Conservation (phyloP, 139 green algal genomes). For the Chlorella ohadii region DNA sequence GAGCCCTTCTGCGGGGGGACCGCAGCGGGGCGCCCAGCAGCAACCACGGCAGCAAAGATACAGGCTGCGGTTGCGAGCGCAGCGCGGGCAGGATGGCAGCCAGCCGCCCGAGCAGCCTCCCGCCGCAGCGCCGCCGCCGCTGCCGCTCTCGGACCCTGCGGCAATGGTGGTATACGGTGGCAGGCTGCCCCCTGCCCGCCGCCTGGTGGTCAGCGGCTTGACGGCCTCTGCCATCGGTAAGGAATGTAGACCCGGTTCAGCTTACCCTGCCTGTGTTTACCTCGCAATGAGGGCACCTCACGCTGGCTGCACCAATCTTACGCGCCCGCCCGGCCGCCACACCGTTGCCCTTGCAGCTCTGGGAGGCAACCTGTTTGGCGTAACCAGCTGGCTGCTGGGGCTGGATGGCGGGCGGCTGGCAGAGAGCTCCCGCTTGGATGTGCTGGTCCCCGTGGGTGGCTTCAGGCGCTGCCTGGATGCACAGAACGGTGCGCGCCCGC, state of each 20-base stretch:
- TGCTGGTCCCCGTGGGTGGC: constrained; percentile 80
- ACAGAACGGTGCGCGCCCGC: constrained; percentile 42
- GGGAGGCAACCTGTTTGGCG: constrained; percentile 85
- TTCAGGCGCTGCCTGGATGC: constrained; percentile 81
- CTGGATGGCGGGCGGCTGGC: constrained; percentile 70
- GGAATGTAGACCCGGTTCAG: too few relatives aligned
- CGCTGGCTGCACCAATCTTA: too few relatives aligned
- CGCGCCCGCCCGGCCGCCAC: too few relatives aligned
- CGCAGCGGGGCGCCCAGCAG: neutral
- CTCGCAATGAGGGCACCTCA: too few relatives aligned
- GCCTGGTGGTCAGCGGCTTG: constrained; percentile 48
- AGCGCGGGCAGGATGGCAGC: neutral
- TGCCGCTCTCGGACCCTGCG: constrained; percentile 3
- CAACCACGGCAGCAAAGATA: neutral
- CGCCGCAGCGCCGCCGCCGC: neutral
- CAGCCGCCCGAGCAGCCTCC: neutral
- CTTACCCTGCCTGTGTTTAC: too few relatives aligned
- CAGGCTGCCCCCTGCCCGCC: constrained; percentile 50
- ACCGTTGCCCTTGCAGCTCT: constrained; percentile 60
- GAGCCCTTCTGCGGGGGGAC: too few relatives aligned
- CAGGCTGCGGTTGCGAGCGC: neutral
- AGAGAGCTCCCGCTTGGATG: constrained; percentile 64
- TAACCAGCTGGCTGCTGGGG: constrained; percentile 79
- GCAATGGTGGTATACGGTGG: constrained; percentile 63
- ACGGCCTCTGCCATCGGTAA: constrained; percentile 50